phyloP scores from a whole-genome alignment of 768 basidiomycete genomes.

The Candolleomyces efflorescens region DNA sequence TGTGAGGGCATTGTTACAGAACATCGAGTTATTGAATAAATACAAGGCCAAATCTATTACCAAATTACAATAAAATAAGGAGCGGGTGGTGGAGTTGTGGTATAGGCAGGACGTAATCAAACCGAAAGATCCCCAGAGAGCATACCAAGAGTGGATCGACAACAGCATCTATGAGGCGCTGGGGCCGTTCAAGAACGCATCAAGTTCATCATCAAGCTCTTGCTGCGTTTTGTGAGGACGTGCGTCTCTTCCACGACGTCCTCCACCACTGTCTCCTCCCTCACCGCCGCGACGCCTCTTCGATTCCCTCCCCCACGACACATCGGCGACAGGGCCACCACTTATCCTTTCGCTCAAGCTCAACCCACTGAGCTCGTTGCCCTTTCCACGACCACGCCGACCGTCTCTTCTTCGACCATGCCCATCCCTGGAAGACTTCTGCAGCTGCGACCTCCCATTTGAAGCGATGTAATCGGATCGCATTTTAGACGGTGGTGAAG shows the following conservation, averaged over 20 bases:
- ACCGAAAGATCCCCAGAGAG: background rate
- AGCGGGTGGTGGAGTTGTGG: background rate
- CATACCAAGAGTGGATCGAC: background rate
- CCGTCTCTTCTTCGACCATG: constrained; percentile 19
- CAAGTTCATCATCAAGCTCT: constrained; percentile 80
- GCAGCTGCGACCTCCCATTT: constrained; percentile 49
- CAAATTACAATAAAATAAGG: background rate
- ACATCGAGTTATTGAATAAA: background rate
- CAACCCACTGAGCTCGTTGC: constrained; percentile 11
- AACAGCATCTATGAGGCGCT: background rate
- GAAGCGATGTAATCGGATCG: constrained; percentile 57
- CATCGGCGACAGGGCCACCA: constrained; percentile 10
- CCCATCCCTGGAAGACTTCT: constrained; percentile 31
- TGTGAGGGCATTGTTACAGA: too few species aligned
- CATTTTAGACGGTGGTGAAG: constrained; percentile 61
- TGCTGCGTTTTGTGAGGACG: constrained; percentile 58
- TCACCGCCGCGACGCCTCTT: constrained; percentile 15
- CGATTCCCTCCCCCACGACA: constrained; percentile 14
- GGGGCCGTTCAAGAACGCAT: constrained; percentile 59
- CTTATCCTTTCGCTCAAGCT: constrained; percentile 16
- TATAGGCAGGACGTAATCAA: background rate
- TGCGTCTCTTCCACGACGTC: constrained; percentile 23
- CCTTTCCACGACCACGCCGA: constrained; percentile 13
- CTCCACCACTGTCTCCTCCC: constrained; percentile 15
- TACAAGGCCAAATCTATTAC: background rate